Percentiles rank a stretch among this genome's conserved stretches.
Conservation (phyloP, 257 asterid species). For the Hygrophila difformis region DNA sequence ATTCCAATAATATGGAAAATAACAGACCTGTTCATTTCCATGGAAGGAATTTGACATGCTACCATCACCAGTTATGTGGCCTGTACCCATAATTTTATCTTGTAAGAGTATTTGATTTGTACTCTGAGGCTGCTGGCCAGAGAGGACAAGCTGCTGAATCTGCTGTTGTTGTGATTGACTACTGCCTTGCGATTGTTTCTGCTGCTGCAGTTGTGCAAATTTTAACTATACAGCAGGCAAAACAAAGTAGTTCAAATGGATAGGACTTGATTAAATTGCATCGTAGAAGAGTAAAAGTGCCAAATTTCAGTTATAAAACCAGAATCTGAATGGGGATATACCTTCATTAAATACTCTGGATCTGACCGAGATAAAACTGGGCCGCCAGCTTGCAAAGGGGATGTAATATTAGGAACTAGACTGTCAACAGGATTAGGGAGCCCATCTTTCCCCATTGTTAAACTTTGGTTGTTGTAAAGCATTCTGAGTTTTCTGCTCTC, state of each 20-base stretch:
- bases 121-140: slow-evolving; percentile 52
- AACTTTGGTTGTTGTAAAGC: slow-evolving; percentile 72
- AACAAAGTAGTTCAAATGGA: not conserved
- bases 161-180: slow-evolving; percentile 35
- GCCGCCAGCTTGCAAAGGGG: slow-evolving; percentile 75
- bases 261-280: too few species aligned
- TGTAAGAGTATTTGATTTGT: slow-evolving; percentile 49
- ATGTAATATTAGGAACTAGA: slow-evolving; percentile 66
- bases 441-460: slow-evolving; percentile 90
- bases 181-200: slow-evolving; percentile 28
- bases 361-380: slow-evolving; percentile 72
- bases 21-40: slow-evolving; percentile 60
- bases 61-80: slow-evolving; percentile 35
- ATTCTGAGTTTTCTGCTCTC: slow-evolving; percentile 88
- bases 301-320: not conserved
- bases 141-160: slow-evolving; percentile 42
- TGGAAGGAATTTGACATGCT: slow-evolving; percentile 59
- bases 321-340: slow-evolving; percentile 14
- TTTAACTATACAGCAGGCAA: slow-evolving; percentile 31
- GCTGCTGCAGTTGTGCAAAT: slow-evolving; percentile 46
- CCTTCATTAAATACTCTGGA: slow-evolving; percentile 80
- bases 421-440: slow-evolving; percentile 76
- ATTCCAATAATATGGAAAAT: slow-evolving; percentile 12
- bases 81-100: slow-evolving; percentile 42
- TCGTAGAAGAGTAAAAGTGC: too few species aligned